phyloP scores from a whole-genome alignment of 371 early-diverging fungal species.

The Saksenaea oblongispora region DNA sequence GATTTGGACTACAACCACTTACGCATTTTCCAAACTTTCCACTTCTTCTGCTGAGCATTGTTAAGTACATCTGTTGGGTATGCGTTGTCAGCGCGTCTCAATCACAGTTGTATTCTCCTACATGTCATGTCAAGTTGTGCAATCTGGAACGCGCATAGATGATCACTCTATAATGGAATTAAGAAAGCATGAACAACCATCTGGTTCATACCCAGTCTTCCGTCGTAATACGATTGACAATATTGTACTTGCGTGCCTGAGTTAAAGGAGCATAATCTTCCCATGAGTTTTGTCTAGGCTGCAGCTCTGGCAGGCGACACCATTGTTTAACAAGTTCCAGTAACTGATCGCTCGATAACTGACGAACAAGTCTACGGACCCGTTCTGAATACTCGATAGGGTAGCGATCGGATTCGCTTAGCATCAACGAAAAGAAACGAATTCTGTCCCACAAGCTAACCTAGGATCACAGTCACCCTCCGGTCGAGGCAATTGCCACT shows the following conservation, averaged over 20 bases:
- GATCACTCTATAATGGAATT: conserved; percentile 5
- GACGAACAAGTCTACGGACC: background rate
- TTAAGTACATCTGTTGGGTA: background rate
- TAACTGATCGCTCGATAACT: background rate
- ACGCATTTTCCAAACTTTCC: conserved; percentile 4
- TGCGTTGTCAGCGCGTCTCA: background rate
- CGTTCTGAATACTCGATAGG: conserved; percentile 1
- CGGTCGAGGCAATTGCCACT: too few relatives aligned
- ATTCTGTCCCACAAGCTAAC: background rate
- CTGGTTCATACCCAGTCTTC: background rate
- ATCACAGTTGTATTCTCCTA: background rate
- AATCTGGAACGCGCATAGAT: conserved; percentile 9
- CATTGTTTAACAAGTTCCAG: conserved; percentile 7
- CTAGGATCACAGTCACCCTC: background rate
- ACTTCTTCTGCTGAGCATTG: background rate
- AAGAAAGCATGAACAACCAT: background rate
- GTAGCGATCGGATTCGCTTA: conserved; percentile 6
- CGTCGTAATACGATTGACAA: background rate
- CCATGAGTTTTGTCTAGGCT: background rate
- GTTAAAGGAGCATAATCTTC: conserved; percentile 2
- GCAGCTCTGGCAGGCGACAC: conserved; percentile 1
- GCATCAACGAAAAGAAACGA: conserved; percentile 6
- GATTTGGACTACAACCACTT: background rate
- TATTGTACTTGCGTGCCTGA: background rate
- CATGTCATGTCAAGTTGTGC: conserved; percentile 16